Evolutionary conservation across 1,284 basidiomycete genomes (phyloP).

Genomic region (Pterulicium gracile): DNA sequence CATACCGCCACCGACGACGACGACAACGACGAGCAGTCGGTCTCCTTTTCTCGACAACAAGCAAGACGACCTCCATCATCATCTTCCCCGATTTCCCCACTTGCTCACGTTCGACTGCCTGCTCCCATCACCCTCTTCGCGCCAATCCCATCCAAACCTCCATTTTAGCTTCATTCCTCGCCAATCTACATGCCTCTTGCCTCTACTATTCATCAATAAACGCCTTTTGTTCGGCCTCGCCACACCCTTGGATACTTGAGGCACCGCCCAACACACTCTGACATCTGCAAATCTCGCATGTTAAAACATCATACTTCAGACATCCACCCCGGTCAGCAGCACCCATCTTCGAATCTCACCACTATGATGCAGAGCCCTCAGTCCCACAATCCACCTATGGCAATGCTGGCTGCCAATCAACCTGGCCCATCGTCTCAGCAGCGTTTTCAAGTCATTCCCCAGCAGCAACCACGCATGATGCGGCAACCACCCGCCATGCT

Average conservation of each 20-base stretch:
- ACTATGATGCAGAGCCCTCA: constrained; percentile 18
- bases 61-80: background rate
- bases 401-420: constrained; percentile 15
- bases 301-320: background rate
- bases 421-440: constrained; percentile 11
- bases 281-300: background rate
- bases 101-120: too few species aligned
- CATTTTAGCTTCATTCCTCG: background rate
- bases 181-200: background rate
- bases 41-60: too few species aligned
- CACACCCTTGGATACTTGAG: background rate
- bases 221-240: background rate
- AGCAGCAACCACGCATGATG: background rate
- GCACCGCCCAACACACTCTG: background rate
- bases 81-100: background rate
- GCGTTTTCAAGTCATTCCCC: background rate
- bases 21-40: too few species aligned
- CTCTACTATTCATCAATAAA: background rate
- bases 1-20: too few species aligned
- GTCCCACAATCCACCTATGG: constrained; percentile 14
- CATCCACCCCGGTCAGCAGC: constrained; percentile 15
- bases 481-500: background rate
- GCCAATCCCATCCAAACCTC: background rate
- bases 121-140: background rate
- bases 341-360: constrained; percentile 19